These are phyloP conservation scores for Chernovozyma sophiae-reginae DNA, from an alignment of 1,139 yeast species.

Conservation along the genomic window DNA sequence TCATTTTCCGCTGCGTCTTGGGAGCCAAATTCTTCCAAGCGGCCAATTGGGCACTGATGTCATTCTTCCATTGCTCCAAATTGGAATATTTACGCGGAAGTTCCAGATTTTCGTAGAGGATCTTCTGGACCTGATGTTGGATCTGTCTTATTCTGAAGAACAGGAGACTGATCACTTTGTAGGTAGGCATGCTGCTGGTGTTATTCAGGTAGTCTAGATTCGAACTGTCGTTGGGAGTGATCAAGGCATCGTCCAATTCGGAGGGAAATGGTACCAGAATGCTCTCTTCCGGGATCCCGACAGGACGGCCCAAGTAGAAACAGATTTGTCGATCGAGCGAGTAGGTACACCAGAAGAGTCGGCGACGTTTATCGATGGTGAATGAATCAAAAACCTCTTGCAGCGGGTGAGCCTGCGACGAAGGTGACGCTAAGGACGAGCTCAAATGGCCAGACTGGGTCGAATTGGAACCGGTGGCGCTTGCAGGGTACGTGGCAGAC, in stretches of 20 bases:
- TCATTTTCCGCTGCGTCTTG: conserved; percentile 54
- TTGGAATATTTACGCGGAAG: conserved; percentile 60
- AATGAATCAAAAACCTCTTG: conserved; percentile 39
- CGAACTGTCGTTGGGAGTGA: conserved; percentile 30
- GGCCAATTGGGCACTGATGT: conserved; percentile 49
- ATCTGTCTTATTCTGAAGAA: conserved; percentile 66
- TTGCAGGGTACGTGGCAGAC: background rate
- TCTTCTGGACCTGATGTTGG: conserved; percentile 74
- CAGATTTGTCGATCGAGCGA: conserved; percentile 77
- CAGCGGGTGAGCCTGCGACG: background rate
- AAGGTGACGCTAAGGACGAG: background rate
- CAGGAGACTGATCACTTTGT: conserved; percentile 61
- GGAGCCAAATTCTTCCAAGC: conserved; percentile 61
- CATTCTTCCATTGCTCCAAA: conserved; percentile 56
- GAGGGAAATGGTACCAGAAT: conserved; percentile 66
- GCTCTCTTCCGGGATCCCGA: conserved; percentile 70
- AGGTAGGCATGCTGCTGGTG: conserved; percentile 47
- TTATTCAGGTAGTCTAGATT: conserved; percentile 19
- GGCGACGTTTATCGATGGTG: conserved; percentile 63
- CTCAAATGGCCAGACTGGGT: background rate
- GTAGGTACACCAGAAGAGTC: conserved; percentile 88
- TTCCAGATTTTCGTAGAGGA: conserved; percentile 66
- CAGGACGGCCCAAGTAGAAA: conserved; percentile 67
- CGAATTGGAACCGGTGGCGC: background rate
- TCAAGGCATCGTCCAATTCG: conserved; percentile 66